phyloP scores from a whole-genome alignment of 225 moss, liverwort and hornwort genomes.

The Bryoerythrophyllum caledonicum region DNA sequence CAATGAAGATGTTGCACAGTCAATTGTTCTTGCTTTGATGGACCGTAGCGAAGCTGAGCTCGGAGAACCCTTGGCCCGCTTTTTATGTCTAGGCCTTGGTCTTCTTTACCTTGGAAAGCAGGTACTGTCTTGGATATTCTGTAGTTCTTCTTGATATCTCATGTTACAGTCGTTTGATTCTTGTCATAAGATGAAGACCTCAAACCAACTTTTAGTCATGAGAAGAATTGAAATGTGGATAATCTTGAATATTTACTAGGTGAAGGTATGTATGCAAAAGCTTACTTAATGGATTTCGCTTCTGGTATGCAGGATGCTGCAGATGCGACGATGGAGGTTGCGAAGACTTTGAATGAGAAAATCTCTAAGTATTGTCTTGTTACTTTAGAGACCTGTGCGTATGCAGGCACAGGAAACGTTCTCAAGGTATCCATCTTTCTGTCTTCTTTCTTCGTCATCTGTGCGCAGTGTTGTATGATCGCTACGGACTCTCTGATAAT shows the following conservation, averaged over 20 bases:
- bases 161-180: constrained; percentile 3
- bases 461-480: background rate
- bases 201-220: background rate
- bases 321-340: constrained; percentile 98
- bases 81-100: constrained; percentile 96
- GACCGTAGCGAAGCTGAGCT: constrained; percentile 89
- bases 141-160: background rate
- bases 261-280: background rate
- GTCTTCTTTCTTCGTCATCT: background rate
- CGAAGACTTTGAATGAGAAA: constrained; percentile 94
- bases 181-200: constrained; percentile 2
- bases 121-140: constrained; percentile 41
- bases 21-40: constrained; percentile 93
- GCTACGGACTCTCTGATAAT: background rate
- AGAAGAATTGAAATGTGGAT: constrained; percentile 6
- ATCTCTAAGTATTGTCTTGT: constrained; percentile 96
- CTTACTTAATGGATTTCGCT: constrained; percentile 2
- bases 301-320: constrained; percentile 79
- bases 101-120: constrained; percentile 96
- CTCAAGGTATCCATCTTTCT: constrained; percentile 60
- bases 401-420: constrained; percentile 99
- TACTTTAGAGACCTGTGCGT: constrained; percentile 93
- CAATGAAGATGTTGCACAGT: constrained; percentile 93
- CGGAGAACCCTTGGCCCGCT: constrained; percentile 91
- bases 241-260: background rate